Base-by-base conservation (phyloP, 192 early-diverging fungal species). In the Blastocladiella britannica region DNA sequence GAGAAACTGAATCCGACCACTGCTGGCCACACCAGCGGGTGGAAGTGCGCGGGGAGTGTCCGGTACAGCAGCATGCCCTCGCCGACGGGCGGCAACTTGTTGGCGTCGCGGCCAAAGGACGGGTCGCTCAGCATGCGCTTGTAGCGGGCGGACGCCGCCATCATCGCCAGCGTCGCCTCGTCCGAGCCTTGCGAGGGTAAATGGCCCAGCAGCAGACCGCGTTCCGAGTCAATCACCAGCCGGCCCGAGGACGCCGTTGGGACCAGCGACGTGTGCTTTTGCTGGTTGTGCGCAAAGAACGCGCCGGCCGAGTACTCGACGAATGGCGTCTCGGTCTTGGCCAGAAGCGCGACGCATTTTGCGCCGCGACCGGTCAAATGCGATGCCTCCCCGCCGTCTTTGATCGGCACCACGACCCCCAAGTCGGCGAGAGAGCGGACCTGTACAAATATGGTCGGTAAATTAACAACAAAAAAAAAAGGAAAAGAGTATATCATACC, bases 1-100 rank as follows among this genome's bases (percentile, higher is more conserved):
- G 75, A 29, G 59, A 78, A 78, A 31, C 67, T 70, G 62, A 78
- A 78, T 9, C 71, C 75, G 29, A 77, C 73, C 53, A 78, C 30
- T 15, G 74, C 75, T 5, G 75, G 75, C 73, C 75, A 47, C 12
- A 47, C n/a, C 37, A 47, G 1, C 5, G 37, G 15, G 37, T 47
- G 37, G 15, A 47, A 47, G 37, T 47, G 1, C 1, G 12, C 15
- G 37, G 37, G 37, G n/a, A 47, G 15, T 20, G 37, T 4, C 2
- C 37, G 37, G 37, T 20, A 47, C 37, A 47, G 37, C 37, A 47
- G 37, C 12, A 47, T 47, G 0, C 37, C 37, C n/a, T 47, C 15
- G n/a, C 23, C 23, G 25, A 25, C 55, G 55, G 23, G 26, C 28
- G 23, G 55, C 9, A 22, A 47, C 25, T 28, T 5, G 24, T n/a